A percentile compares a stretch with the other conserved stretches of the same genome.
These are phyloP conservation scores for Sclerotinia minor DNA, from an alignment of 2,329 filamentous ascomycete species.

Conservation along the genomic window DNA sequence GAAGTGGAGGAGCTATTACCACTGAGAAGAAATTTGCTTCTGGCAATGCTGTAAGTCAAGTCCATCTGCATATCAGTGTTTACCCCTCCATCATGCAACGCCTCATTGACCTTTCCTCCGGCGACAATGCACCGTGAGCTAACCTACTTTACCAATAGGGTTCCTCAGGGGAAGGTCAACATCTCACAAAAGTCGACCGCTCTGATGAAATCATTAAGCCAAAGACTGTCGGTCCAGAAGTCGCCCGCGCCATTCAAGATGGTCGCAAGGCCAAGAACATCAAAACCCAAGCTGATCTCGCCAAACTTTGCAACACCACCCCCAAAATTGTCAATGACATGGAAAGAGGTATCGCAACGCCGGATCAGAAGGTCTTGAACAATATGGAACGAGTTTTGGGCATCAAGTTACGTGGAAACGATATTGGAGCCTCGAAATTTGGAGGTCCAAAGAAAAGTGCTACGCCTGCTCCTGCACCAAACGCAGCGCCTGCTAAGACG, in stretches of 20 bases:
- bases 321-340: slow-evolving; percentile 78
- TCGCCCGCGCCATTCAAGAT: slow-evolving; percentile 80
- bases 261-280: slow-evolving; percentile 79
- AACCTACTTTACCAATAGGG: slow-evolving; percentile 26
- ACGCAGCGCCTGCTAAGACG: slow-evolving; percentile 29
- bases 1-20: slow-evolving; percentile 70
- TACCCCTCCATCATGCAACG: slow-evolving; percentile 9
- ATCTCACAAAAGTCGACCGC: slow-evolving; percentile 95
- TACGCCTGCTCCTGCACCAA: slow-evolving; percentile 7
- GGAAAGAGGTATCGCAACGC: slow-evolving; percentile 74
- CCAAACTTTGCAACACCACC: slow-evolving; percentile 87
- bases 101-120: slow-evolving; percentile 2
- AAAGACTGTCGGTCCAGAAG: slow-evolving; percentile 79
- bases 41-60: slow-evolving; percentile 71
- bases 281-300: slow-evolving; percentile 87
- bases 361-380: slow-evolving; percentile 79
- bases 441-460: slow-evolving; percentile 47
- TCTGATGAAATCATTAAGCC: slow-evolving; percentile 97
- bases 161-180: slow-evolving; percentile 71
- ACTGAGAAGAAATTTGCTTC: slow-evolving; percentile 91
- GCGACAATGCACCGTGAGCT: slow-evolving; percentile 7
- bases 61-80: background rate
- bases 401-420: slow-evolving; percentile 79
- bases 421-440: slow-evolving; percentile 84
- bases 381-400: slow-evolving; percentile 83